Evolutionary conservation across 2,329 filamentous ascomycete genomes (phyloP).

Genomic region (Aspergillus pseudonomiae): DNA sequence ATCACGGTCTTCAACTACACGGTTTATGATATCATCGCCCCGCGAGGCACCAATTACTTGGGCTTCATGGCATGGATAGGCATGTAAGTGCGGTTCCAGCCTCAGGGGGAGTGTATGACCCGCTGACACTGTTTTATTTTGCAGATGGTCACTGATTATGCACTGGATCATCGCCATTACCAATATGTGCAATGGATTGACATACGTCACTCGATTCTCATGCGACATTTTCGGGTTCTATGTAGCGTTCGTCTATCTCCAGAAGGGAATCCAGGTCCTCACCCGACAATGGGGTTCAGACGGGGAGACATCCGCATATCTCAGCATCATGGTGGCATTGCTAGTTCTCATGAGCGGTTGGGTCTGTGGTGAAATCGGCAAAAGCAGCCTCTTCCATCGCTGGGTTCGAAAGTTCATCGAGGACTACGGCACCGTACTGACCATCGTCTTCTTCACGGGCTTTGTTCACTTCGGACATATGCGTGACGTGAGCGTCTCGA

Average conservation of each 20-base stretch:
- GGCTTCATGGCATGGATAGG: slow-evolving; percentile 93
- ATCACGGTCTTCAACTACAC: slow-evolving; percentile 96
- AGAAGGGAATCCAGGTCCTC: slow-evolving; percentile 87
- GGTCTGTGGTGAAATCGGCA: slow-evolving; percentile 70
- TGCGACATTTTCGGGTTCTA: slow-evolving; percentile 96
- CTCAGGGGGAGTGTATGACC: background rate
- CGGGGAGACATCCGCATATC: slow-evolving; percentile 68
- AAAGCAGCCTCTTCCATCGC: slow-evolving; percentile 72
- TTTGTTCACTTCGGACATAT: slow-evolving; percentile 87
- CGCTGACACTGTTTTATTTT: background rate
- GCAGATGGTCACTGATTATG: slow-evolving; percentile 78
- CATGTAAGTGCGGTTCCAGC: slow-evolving; percentile 53
- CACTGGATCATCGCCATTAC: slow-evolving; percentile 82
- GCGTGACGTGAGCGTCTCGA: slow-evolving; percentile 68
- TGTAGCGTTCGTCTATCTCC: slow-evolving; percentile 86
- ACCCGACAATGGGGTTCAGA: slow-evolving; percentile 68
- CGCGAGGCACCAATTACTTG: slow-evolving; percentile 78
- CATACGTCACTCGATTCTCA: slow-evolving; percentile 86
- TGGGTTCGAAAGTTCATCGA: slow-evolving; percentile 80
- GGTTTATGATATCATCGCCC: slow-evolving; percentile 83
- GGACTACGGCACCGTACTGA: slow-evolving; percentile 84
- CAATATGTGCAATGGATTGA: slow-evolving; percentile 86
- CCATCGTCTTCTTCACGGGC: slow-evolving; percentile 84
- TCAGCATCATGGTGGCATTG: slow-evolving; percentile 75
- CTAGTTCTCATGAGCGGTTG: slow-evolving; percentile 79